Evolutionary conservation across 805 yeast genomes (phyloP).

Genomic region (Pichia phayaonensis): DNA sequence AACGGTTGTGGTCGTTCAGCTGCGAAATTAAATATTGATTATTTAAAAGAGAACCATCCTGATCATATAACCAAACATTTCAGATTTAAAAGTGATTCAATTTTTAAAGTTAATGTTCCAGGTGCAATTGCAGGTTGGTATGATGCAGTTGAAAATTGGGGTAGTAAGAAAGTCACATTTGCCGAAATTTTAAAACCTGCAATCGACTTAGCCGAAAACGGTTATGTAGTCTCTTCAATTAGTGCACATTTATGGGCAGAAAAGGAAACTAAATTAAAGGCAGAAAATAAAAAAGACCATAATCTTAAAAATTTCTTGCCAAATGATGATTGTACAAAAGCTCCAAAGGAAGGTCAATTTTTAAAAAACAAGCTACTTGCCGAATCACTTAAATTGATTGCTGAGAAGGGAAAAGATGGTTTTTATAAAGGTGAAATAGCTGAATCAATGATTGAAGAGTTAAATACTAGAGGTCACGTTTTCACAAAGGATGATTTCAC

Average conservation of each 20-base stretch:
- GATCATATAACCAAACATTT: slow-evolving; percentile 35
- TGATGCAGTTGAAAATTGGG: slow-evolving; percentile 64
- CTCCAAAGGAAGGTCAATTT: slow-evolving; percentile 55
- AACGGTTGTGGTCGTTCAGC: slow-evolving; percentile 77
- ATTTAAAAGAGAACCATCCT: slow-evolving; percentile 32
- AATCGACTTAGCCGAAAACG: slow-evolving; percentile 59
- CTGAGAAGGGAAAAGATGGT: slow-evolving; percentile 51
- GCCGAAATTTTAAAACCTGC: slow-evolving; percentile 56
- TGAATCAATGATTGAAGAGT: slow-evolving; percentile 48
- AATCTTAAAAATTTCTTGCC: slow-evolving; percentile 31
- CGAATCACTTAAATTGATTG: slow-evolving; percentile 42
- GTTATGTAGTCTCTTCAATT: slow-evolving; percentile 58
- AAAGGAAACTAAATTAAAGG: slow-evolving; percentile 33
- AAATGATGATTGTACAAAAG: slow-evolving; percentile 23
- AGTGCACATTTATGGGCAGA: slow-evolving; percentile 43
- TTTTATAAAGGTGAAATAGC: slow-evolving; percentile 71
- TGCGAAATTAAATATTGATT: slow-evolving; percentile 38
- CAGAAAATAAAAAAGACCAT: slow-evolving; percentile 25
- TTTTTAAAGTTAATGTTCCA: slow-evolving; percentile 62
- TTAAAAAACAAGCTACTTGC: slow-evolving; percentile 48
- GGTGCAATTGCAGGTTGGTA: slow-evolving; percentile 79
- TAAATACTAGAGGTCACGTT: slow-evolving; percentile 47
- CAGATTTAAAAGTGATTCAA: slow-evolving; percentile 46
- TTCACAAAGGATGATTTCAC: slow-evolving; percentile 49
- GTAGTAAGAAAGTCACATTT: slow-evolving; percentile 57